These are phyloP conservation scores for Mimosa bimucronata DNA, from an alignment of 306 rosid genomes.

Conservation along the genomic window DNA sequence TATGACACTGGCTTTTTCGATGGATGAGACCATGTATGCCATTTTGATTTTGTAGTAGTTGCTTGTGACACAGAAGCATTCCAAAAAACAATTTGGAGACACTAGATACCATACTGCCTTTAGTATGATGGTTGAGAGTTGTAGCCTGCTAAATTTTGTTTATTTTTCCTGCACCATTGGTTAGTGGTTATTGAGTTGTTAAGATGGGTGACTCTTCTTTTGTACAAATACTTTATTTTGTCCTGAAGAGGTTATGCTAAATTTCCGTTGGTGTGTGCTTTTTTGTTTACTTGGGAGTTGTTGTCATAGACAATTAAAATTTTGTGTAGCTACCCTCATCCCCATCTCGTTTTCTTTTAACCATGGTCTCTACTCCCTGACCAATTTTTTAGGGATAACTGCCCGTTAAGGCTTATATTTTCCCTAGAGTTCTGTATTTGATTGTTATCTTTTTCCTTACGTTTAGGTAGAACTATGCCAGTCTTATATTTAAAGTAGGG, in stretches of 20 bases:
- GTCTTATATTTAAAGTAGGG: neutral
- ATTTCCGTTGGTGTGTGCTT: neutral
- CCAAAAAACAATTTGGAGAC: constrained; percentile 30
- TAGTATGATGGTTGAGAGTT: constrained; percentile 18
- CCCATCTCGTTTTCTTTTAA: neutral
- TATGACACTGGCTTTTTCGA: constrained; percentile 24
- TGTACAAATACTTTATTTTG: constrained; percentile 1
- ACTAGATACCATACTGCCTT: constrained; percentile 1
- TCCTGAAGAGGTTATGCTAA: constrained; percentile 8
- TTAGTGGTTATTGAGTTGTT: constrained; percentile 12
- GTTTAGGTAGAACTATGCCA: neutral
- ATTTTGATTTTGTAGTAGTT: constrained; percentile 32
- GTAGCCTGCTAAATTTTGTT: constrained; percentile 5
- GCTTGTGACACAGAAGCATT: constrained; percentile 9
- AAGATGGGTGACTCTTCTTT: constrained; percentile 16
- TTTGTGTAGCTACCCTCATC: constrained; percentile 8
- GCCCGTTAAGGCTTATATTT: neutral
- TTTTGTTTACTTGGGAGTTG: neutral
- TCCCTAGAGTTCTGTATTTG: neutral
- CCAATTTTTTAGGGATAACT: constrained; percentile 4
- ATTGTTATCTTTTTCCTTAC: neutral
- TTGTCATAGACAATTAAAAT: neutral
- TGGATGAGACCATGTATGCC: constrained; percentile 22
- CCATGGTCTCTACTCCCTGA: neutral
- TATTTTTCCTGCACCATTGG: constrained; percentile 5